Conservation (phyloP, 177 flowering plant species). For the Tripterygium wilfordii region DNA sequence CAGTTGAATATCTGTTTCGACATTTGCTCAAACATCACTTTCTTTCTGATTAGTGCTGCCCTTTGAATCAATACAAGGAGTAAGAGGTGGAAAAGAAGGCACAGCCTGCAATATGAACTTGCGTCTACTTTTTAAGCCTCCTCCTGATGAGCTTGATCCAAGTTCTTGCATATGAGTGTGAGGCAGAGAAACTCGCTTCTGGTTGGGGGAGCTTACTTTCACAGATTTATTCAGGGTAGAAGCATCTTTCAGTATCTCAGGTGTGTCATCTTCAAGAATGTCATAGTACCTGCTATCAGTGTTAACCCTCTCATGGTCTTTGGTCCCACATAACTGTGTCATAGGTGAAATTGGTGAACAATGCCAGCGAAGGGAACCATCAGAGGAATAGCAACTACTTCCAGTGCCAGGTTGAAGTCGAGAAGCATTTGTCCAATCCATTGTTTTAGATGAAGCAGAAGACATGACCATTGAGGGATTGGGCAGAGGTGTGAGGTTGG, state of each 20-base stretch:
- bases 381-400: constrained; percentile 19
- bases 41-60: constrained; percentile 1
- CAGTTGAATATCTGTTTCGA: too few species aligned
- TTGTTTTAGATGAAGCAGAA: constrained; percentile 28
- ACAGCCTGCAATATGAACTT: constrained; percentile 62
- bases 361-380: constrained; percentile 33
- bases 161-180: constrained; percentile 24
- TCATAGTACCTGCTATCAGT: constrained; percentile 16
- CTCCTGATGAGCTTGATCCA: constrained; percentile 44
- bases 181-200: constrained; percentile 75
- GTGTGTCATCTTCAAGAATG: constrained; percentile 50
- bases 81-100: constrained; percentile 61
- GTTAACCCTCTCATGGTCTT: constrained; percentile 19
- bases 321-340: constrained; percentile 19
- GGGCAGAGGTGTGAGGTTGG: constrained; percentile 20
- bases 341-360: constrained; percentile 45
- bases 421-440: constrained; percentile 16
- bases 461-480: constrained; percentile 14
- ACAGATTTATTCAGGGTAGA: constrained; percentile 33
- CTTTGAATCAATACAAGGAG: constrained; percentile 50
- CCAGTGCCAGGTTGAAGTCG: constrained; percentile 17
- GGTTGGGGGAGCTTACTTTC: constrained; percentile 64
- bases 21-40: too few species aligned
- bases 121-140: constrained; percentile 49
- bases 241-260: constrained; percentile 50